phyloP scores from a whole-genome alignment of 2,329 filamentous ascomycete genomes.

The Fusarium sp. region DNA sequence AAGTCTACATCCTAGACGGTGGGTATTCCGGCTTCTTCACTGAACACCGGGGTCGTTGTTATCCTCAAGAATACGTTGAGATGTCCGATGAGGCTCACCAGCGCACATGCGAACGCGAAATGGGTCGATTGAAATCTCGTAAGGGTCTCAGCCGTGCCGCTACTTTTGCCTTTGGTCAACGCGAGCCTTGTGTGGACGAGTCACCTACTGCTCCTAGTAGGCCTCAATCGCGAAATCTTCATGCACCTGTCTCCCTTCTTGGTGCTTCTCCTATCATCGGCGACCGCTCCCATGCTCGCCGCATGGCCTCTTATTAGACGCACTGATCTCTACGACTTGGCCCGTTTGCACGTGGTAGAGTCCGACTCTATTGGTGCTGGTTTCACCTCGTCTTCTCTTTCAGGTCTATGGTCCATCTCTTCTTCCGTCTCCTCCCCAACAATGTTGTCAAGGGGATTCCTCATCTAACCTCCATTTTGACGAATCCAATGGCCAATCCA shows the following conservation, averaged over 20 bases:
- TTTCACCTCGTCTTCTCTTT: conserved; percentile 40
- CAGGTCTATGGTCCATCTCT: conserved; percentile 35
- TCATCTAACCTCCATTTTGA: conserved; percentile 20
- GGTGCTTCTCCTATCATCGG: conserved; percentile 57
- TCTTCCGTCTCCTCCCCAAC: conserved; percentile 23
- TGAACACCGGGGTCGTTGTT: conserved; percentile 82
- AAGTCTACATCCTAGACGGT: conserved; percentile 96
- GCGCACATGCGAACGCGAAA: conserved; percentile 91
- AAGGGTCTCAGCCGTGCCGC: conserved; percentile 87
- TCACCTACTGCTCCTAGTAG: conserved; percentile 68
- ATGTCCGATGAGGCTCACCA: conserved; percentile 95
- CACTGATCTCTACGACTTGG: conserved; percentile 34
- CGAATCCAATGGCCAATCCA: conserved; percentile 18
- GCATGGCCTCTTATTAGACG: conserved; percentile 72
- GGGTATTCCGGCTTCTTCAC: conserved; percentile 95
- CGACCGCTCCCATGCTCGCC: conserved; percentile 66
- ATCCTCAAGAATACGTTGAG: conserved; percentile 94
- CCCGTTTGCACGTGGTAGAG: conserved; percentile 44
- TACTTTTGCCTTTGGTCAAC: conserved; percentile 94
- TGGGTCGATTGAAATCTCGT: conserved; percentile 91
- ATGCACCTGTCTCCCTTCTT: conserved; percentile 57
- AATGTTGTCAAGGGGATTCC: conserved; percentile 25
- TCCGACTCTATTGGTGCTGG: conserved; percentile 42
- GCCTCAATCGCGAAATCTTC: conserved; percentile 49
- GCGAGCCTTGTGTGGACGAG: conserved; percentile 64